Conservation (phyloP, 306 rosid genomes). For the Gillenia trifoliata region DNA sequence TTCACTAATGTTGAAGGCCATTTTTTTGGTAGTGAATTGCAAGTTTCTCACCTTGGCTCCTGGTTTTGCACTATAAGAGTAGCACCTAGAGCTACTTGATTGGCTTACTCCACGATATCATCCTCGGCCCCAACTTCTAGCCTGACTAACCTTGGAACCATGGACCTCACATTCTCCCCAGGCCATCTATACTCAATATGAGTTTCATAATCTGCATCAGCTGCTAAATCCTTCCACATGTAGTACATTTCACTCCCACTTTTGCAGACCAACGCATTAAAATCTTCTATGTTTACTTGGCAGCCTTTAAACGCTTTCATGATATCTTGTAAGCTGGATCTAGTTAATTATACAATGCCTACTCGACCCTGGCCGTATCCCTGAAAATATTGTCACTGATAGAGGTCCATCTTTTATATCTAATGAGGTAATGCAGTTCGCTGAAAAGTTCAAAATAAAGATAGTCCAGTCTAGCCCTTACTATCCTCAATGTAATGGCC, state of each 20-base stretch:
- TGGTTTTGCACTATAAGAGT: slow-evolving; percentile 48
- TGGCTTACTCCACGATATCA: slow-evolving; percentile 40
- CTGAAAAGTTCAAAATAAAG: no score
- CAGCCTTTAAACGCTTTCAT: slow-evolving; percentile 41
- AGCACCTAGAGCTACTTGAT: slow-evolving; percentile 55
- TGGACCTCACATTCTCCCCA: slow-evolving; percentile 62
- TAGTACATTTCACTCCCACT: slow-evolving; percentile 82
- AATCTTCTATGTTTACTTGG: slow-evolving; percentile 52
- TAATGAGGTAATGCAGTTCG: no score
- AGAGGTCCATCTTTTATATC: no score
- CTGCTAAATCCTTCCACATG: slow-evolving; percentile 62
- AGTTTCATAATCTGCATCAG: slow-evolving; percentile 63
- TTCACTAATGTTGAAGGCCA: no score
- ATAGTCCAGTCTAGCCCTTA: no score
- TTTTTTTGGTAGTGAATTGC: no score
- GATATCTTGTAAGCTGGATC: slow-evolving; percentile 57
- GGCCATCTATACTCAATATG: slow-evolving; percentile 73
- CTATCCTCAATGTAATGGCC: no score
- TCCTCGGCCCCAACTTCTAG: slow-evolving; percentile 49
- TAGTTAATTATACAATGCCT: slow-evolving; percentile 57
- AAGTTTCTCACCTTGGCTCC: slow-evolving; percentile 40
- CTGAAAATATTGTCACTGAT: no score
- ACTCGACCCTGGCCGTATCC: slow-evolving; percentile 37
- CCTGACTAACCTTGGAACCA: slow-evolving; percentile 54
- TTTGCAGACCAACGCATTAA: slow-evolving; percentile 64